These are phyloP conservation scores for Vitis cinerea DNA, from an alignment of 164 flowering plant genomes.

Conservation along the genomic window DNA sequence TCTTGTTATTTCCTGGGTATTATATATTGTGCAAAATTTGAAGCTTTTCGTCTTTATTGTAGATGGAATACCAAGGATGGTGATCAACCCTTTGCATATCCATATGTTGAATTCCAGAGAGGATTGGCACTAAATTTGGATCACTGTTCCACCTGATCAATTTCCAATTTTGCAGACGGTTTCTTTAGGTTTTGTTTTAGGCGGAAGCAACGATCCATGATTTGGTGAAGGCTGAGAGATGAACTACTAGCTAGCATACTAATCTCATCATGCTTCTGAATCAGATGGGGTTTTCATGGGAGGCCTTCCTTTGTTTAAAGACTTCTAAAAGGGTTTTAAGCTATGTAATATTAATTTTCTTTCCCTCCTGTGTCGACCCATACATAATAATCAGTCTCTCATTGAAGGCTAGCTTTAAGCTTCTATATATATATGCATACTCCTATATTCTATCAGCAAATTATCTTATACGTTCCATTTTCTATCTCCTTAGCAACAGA, in stretches of 20 bases:
- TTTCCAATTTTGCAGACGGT: neutral
- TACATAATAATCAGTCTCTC: neutral
- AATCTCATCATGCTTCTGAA: neutral
- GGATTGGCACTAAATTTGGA: constrained; percentile 42
- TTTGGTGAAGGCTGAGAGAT: too few relatives aligned
- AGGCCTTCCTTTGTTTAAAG: neutral
- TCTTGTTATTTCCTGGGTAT: too few relatives aligned
- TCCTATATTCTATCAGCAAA: too few relatives aligned
- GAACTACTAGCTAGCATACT: too few relatives aligned
- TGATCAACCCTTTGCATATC: constrained; percentile 59
- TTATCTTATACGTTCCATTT: too few relatives aligned
- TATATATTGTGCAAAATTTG: neutral
- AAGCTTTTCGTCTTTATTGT: neutral
- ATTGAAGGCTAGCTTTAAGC: too few relatives aligned
- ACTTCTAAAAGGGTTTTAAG: neutral
- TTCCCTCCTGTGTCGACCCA: neutral
- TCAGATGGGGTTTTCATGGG: neutral
- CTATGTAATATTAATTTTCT: neutral
- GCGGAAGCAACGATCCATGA: too few relatives aligned
- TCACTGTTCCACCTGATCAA: constrained; percentile 3
- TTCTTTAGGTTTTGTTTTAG: constrained; percentile 1
- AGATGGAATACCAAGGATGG: constrained; percentile 54
- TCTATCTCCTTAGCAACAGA: too few relatives aligned
- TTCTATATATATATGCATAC: too few relatives aligned
- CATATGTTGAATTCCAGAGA: constrained; percentile 58